Evolutionary conservation across 1,139 yeast species (phyloP).

Genomic region (Suhomyces choctaworum): DNA sequence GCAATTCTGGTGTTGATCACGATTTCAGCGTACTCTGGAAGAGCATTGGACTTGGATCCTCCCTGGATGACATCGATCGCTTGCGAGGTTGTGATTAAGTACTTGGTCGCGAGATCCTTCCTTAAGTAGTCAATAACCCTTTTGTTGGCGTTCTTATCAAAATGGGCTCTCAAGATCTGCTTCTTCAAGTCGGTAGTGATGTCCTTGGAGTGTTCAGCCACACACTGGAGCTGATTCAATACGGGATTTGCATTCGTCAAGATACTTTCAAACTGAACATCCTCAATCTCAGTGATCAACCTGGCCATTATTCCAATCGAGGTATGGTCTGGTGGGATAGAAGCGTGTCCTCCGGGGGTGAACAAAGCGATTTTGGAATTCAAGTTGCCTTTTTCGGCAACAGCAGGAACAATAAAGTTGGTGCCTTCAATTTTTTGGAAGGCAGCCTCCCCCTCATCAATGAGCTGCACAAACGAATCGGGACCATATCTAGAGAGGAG

Average conservation of each 20-base stretch:
- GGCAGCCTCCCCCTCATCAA: slow-evolving; percentile 48
- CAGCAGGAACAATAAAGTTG: slow-evolving; percentile 55
- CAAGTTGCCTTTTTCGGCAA: slow-evolving; percentile 50
- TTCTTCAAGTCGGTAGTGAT: slow-evolving; percentile 32
- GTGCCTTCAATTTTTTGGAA: slow-evolving; percentile 40
- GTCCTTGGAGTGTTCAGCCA: slow-evolving; percentile 39
- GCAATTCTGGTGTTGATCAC: slow-evolving; percentile 61
- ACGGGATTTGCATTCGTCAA: slow-evolving; percentile 45
- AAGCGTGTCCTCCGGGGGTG: slow-evolving; percentile 53
- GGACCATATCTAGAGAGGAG: slow-evolving; percentile 38
- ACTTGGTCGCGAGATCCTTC: slow-evolving; percentile 28
- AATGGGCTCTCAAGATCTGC: slow-evolving; percentile 44
- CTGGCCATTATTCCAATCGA: slow-evolving; percentile 47
- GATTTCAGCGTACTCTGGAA: slow-evolving; percentile 65
- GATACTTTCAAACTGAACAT: slow-evolving; percentile 32
- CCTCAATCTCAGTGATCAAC: slow-evolving; percentile 41
- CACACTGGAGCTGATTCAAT: slow-evolving; percentile 42
- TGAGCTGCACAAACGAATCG: slow-evolving; percentile 41
- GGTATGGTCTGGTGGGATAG: slow-evolving; percentile 50
- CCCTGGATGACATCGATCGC: slow-evolving; percentile 71
- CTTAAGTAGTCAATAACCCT: slow-evolving; percentile 39
- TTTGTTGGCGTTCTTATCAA: slow-evolving; percentile 42
- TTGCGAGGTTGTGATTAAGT: slow-evolving; percentile 60
- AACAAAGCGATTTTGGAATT: slow-evolving; percentile 38
- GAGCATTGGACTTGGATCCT: slow-evolving; percentile 69